Evolutionary conservation across 2,329 filamentous ascomycete genomes (phyloP).

Genomic region (Botrytis elliptica): DNA sequence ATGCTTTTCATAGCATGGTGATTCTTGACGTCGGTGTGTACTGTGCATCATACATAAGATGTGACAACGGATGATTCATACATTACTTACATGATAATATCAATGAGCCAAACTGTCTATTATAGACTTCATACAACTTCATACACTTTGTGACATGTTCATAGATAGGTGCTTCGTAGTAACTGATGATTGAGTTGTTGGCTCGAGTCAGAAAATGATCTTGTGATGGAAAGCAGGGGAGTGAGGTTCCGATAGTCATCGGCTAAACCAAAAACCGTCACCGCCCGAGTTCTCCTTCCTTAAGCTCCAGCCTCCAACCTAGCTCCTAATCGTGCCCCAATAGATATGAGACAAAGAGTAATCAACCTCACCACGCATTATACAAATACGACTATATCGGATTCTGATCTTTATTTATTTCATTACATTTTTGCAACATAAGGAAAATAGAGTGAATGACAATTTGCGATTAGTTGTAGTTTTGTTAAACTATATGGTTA

Average conservation of each 20-base stretch:
- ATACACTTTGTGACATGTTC: background rate
- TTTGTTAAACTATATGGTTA: background rate
- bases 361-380: background rate
- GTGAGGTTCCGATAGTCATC: background rate
- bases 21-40: background rate
- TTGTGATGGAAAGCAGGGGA: background rate
- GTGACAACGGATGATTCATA: background rate
- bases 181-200: background rate
- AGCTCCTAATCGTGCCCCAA: conserved; percentile 4
- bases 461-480: background rate
- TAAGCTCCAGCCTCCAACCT: background rate
- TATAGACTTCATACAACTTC: background rate
- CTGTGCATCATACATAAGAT: too few species aligned
- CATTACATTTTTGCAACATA: background rate
- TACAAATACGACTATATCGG: conserved; percentile 5
- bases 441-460: background rate
- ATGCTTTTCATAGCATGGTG: background rate
- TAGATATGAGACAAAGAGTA: conserved; percentile 16
- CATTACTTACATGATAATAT: background rate
- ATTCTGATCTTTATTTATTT: background rate
- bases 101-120: background rate
- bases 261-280: background rate
- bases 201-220: background rate
- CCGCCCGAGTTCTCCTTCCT: background rate
- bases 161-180: background rate